Evolutionary conservation across 805 yeast genomes (phyloP), one percentile per base, ranked within the genome.

Genomic region (Debaryomyces tyrocola): DNA sequence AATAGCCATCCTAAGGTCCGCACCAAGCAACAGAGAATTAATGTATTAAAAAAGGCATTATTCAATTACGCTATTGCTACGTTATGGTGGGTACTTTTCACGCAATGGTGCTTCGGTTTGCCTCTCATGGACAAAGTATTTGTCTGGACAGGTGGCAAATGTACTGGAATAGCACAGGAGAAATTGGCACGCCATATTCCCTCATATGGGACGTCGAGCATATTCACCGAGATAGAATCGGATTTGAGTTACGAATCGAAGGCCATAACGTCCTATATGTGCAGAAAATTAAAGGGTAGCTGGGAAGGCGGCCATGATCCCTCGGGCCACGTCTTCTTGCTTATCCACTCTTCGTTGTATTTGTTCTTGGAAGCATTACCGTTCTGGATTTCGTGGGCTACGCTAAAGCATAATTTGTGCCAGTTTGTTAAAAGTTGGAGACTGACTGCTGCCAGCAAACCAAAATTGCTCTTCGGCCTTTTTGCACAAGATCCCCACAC

Each of bases 231-330:
- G 27, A 8, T 44, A 24, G 42, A 27, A 6, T 27, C 21, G 18
- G 42, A 24, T 20, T 15, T 27, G 14, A 34, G 41, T 33, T 48
- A 31, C 40, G 63, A 60, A 43, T 53, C 63, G 4, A 44, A 35
- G 6, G 12, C 37, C 3, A 55, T 73, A 9, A 55, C 70, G 6
- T 71, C 76, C 8, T 60, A 59, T 43, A 52, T 56, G 14, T 73
- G 78, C 56, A 57, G 73, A 18, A 52, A 53, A 35, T 48, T 70
- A 79, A 94, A 62, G 65, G 94, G 62, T 43, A 60, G 49, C 24
- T 78, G 58, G 90, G 83, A 42, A 85, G 98, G 96, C 0, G 99
- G 99, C 0, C 96, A 90, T 60, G 99, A 94, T 68, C 96, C 98
- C 4, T 85, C 92, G 50, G 99, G 99, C 0, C 99, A 94, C 61